These are phyloP conservation scores for Camelina laxa DNA, from an alignment of 345 rosid genomes.

Conservation along the genomic window DNA sequence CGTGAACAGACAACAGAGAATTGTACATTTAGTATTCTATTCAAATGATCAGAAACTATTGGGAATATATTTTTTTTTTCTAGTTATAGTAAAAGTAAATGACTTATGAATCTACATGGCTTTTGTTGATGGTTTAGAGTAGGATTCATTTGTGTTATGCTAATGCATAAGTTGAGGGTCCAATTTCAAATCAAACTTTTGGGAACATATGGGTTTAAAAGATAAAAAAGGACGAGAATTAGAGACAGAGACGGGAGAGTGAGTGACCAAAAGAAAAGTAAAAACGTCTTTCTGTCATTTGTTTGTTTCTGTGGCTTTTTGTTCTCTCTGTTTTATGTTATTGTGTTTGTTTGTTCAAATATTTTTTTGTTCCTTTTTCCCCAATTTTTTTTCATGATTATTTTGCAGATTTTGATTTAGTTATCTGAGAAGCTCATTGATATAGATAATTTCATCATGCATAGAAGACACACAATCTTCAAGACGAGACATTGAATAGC, in stretches of 20 bases:
- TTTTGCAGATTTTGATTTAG: neutral
- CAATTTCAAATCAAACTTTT: conserved; percentile 16
- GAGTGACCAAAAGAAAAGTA: conserved; percentile 31
- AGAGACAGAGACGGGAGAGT: conserved; percentile 23
- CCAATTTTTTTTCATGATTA: neutral
- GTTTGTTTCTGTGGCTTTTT: conserved; percentile 22
- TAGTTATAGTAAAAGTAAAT: neutral
- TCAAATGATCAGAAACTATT: conserved; percentile 18
- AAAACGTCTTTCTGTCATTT: conserved; percentile 38
- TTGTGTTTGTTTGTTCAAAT: conserved; percentile 3
- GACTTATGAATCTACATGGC: conserved; percentile 1
- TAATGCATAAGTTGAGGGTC: conserved; percentile 10
- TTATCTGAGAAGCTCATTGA: neutral
- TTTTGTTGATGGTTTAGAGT: conserved; percentile 9
- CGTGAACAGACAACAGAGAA: conserved; percentile 10
- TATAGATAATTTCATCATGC: conserved; percentile 3
- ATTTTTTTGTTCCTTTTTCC: neutral
- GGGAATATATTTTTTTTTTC: neutral
- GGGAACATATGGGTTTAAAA: conserved; percentile 8
- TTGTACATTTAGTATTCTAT: conserved; percentile 3
- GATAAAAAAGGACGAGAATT: conserved; percentile 33
- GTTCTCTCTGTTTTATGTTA: conserved; percentile 2
- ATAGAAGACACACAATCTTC: conserved; percentile 6
- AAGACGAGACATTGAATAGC: conserved; percentile 19
- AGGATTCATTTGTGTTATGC: neutral